Evolutionary conservation across 2,329 filamentous ascomycete species (phyloP).

Genomic region (Zymoseptoria crescenta): DNA sequence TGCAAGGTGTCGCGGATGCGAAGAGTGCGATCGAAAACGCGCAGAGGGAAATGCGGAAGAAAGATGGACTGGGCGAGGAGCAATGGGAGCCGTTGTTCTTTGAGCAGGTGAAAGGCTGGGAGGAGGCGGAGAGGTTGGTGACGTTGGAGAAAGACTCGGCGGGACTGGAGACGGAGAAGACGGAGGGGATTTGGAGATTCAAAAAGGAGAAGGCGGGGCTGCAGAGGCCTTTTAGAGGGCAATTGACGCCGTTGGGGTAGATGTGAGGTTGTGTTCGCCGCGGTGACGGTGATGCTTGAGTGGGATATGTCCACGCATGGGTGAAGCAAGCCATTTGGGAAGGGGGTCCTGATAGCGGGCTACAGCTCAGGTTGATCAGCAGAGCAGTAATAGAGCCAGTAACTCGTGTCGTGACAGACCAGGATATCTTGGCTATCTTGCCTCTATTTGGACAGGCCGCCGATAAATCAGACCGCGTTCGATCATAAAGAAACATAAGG

Average conservation of each 20-base stretch:
- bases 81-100: constrained; percentile 38
- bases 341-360: background rate
- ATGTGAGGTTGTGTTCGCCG: background rate
- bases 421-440: no score
- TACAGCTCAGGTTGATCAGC: background rate
- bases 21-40: constrained; percentile 27
- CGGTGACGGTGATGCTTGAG: background rate
- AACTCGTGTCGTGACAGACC: no score
- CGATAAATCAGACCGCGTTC: background rate
- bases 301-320: no score
- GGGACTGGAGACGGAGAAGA: constrained; percentile 50
- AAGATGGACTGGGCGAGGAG: constrained; percentile 30
- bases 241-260: constrained; percentile 24
- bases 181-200: constrained; percentile 62
- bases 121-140: constrained; percentile 23
- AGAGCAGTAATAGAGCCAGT: background rate
- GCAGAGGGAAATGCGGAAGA: constrained; percentile 36
- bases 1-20: constrained; percentile 32
- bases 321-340: no score
- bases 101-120: constrained; percentile 22
- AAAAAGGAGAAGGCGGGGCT: constrained; percentile 41
- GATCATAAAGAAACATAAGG: background rate
- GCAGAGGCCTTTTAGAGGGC: constrained; percentile 25
- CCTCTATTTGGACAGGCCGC: no score
- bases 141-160: constrained; percentile 26